Evolutionary conservation across 2,329 filamentous ascomycete genomes (phyloP).

Genomic region (Fusarium torreyae): DNA sequence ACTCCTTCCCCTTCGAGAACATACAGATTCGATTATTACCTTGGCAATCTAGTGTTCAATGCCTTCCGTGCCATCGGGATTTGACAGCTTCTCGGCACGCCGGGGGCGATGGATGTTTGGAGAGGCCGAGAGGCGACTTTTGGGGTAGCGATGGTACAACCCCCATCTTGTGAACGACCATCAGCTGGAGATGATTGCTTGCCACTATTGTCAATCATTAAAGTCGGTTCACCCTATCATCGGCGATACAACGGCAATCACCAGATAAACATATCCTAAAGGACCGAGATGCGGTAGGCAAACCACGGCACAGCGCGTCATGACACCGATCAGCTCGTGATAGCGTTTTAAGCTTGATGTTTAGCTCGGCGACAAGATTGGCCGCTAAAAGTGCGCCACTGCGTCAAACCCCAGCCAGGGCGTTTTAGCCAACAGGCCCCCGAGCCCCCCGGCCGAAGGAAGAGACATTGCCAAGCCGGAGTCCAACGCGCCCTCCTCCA

Average conservation of each 20-base stretch:
- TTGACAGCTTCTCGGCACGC: slow-evolving; percentile 30
- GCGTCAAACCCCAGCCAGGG: slow-evolving; percentile 12
- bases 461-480: slow-evolving; percentile 32
- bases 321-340: slow-evolving; percentile 10
- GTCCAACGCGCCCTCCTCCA: slow-evolving; percentile 9
- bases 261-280: background rate
- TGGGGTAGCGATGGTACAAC: slow-evolving; percentile 13
- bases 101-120: slow-evolving; percentile 1
- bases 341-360: slow-evolving; percentile 41
- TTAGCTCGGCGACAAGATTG: slow-evolving; percentile 23
- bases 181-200: slow-evolving; percentile 4
- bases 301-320: slow-evolving; percentile 14
- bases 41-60: slow-evolving; percentile 5
- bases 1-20: slow-evolving; percentile 37
- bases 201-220: background rate
- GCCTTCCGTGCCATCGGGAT: slow-evolving; percentile 25
- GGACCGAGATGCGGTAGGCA: background rate
- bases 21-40: slow-evolving; percentile 1
- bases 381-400: slow-evolving; percentile 11
- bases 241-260: background rate
- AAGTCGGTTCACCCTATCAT: background rate
- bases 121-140: slow-evolving; percentile 20
- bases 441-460: background rate
- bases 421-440: background rate
- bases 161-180: background rate